Base-by-base conservation (phyloP, 495 filamentous ascomycete genomes). In the Penicillium cinerascens region DNA sequence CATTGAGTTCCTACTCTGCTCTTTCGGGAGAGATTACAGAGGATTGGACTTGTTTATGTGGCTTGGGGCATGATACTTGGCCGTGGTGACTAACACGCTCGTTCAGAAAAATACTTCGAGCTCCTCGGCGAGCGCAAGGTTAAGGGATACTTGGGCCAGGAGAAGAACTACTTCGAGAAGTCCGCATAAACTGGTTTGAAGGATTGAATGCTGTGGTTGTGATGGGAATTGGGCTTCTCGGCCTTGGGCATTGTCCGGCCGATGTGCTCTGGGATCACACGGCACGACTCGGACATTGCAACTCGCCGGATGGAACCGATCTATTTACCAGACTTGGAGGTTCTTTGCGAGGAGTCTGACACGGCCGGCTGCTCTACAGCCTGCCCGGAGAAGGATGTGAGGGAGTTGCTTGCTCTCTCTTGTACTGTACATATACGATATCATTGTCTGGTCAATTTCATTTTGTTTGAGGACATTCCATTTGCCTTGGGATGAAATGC, bases 21-120 rank as follows among this genome's bases (percentile, higher is more conserved):
- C 2, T 33, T 15, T 33, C 26, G 7, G 29, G 9, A 13, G 29
- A 4, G 10, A 1, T 33, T 13, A 3, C 3, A 3, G 10, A 3
- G 2, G 2, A 6, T 39, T 39, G 37, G n/a, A 20, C 6, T 6
- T 39, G 7, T 16, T 18, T 18, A 16, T 3, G 15, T 39, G n/a
- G n/a, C n/a, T 13, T 33, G 29, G 29, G 1, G 29, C 1, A 33
- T 33, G 2, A 13, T 13, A 11, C 11, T 39, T 39, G 37, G 37
- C 18, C 18, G n/a, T 16, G n/a, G n/a, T 17, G n/a, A 25, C 44
- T 49, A 42, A 52, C 11, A 6, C 33, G 21, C 22, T 53, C 16
- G 38, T 52, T 44, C 61, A 98, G 93, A 97, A 66, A 86, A 89
- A 64, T 98, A 98, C 74, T 84, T 98, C 58, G 87, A 95, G 68